Percentiles rank a stretch among this genome's conserved stretches.
Conservation (phyloP, 129 eudicot genomes). For the Chrysanthemum seticuspe region DNA sequence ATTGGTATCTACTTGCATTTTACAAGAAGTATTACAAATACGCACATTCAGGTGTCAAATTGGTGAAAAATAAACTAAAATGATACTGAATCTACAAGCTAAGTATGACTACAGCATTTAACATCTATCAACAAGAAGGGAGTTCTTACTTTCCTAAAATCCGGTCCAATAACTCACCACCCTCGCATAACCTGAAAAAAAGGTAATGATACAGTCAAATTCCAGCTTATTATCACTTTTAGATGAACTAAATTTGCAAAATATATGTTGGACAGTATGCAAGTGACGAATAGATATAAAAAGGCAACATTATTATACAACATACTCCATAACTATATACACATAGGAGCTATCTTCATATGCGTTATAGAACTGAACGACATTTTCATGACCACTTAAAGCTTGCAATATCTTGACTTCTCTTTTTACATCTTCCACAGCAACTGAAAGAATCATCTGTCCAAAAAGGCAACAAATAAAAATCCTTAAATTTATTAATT, state of each 20-base stretch:
- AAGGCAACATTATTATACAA: conserved; percentile 18
- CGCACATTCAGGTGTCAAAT: not conserved
- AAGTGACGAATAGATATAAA: conserved; percentile 1
- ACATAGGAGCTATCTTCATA: conserved; percentile 89
- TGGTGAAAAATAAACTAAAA: not conserved
- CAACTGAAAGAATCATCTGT: conserved; percentile 89
- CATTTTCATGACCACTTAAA: conserved; percentile 91
- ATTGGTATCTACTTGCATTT: not conserved
- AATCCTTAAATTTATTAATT: not conserved
- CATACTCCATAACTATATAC: conserved; percentile 98
- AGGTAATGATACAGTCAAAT: conserved; percentile 13
- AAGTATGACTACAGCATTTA: conserved; percentile 20
- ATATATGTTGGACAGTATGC: too few species aligned
- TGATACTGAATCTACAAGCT: not conserved
- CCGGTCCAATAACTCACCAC: conserved; percentile 94
- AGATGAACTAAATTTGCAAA: too few species aligned
- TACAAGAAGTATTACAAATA: not conserved
- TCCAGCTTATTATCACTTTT: conserved; percentile 4
- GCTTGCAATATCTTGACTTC: conserved; percentile 95
- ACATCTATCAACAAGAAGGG: conserved; percentile 8
- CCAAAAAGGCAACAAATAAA: conserved; percentile 5
- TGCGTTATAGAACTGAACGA: conserved; percentile 84
- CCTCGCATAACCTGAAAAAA: conserved; percentile 80
- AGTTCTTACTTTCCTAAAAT: conserved; percentile 80
- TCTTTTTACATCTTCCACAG: conserved; percentile 97